A percentile compares a stretch with the other conserved stretches of the same genome.
These are phyloP conservation scores for Diutina neorugosa DNA, from an alignment of 1,139 yeast genomes.

Conservation along the genomic window DNA sequence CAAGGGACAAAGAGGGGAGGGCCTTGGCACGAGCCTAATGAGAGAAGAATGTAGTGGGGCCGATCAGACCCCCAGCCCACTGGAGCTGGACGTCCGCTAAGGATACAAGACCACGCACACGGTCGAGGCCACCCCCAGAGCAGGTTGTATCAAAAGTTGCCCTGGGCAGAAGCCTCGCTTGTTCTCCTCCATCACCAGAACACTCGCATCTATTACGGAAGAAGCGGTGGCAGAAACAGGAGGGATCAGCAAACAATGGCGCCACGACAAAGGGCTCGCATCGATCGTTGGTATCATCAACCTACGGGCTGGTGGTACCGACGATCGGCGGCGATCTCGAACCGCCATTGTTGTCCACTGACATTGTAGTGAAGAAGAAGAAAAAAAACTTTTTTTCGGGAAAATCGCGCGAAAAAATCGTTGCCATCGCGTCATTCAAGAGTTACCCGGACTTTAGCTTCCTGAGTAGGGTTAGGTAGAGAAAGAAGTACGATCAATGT, in stretches of 20 bases:
- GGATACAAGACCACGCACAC: slow-evolving; percentile 17
- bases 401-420: background rate
- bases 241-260: slow-evolving; percentile 22
- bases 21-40: background rate
- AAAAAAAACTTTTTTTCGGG: background rate
- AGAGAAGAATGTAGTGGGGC: slow-evolving; percentile 13
- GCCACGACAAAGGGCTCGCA: no score
- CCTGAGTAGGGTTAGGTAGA: background rate
- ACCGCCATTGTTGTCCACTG: no score
- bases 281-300: no score
- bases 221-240: slow-evolving; percentile 69
- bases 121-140: slow-evolving; percentile 25
- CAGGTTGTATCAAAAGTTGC: slow-evolving; percentile 28
- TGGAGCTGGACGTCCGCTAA: slow-evolving; percentile 9
- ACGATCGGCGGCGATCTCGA: no score
- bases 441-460: background rate
- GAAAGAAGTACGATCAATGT: no score
- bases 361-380: background rate
- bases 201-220: slow-evolving; percentile 40
- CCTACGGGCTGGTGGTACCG: no score
- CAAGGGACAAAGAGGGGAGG: background rate
- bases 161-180: slow-evolving; percentile 24
- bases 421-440: background rate
- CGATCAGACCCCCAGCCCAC: slow-evolving; percentile 11
- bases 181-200: slow-evolving; percentile 59